Base-by-base conservation (phyloP, 768 basidiomycete genomes). In the Pulveroboletus frians region DNA sequence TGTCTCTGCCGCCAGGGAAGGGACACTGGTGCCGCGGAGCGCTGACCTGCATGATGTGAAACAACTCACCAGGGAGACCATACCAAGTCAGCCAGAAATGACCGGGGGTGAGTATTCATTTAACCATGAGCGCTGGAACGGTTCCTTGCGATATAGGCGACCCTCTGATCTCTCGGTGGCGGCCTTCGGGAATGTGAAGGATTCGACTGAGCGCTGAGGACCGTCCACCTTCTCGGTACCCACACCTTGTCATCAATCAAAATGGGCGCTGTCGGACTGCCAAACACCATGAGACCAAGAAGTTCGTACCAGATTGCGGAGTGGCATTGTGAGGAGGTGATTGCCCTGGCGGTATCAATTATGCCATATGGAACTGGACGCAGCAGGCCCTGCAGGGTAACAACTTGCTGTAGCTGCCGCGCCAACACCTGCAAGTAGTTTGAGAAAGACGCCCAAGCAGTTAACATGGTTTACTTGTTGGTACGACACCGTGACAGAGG, bases 391-490 rank as follows among this genome's bases (percentile, higher is more conserved):
- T 26, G 23, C 23, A 26, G 23, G 23, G 23, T 29, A 17, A 29
- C 29, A 13, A 35, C 17, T 45, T 58, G 50, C 39, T 47, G 46
- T 47, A 35, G 39, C 5, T 26, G 23, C 29, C 20, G 41, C 43
- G 15, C n/a, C 17, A 35, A 26, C 40, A 4, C 27, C 31, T 8
- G 31, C 30, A 39, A 7, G 18, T 20, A 9, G 17, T 29, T 44
- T 32, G 43, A 37, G 39, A n/a, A 39, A 20, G 31, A 8, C 21
- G 32, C 27, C 35, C 17, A n/a, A 14, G 18, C 29, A 21, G 30
- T 43, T 3, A 23, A 13, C 31, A 32, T n/a, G 32, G 32, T 15
- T 21, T 14, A 14, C 8, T 39, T 14, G 7, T 9, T 4, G 11
- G 8, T 21, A 29, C 11, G 40, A 17, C 23, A 26, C 23, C 21